Evolutionary conservation across 2,329 filamentous ascomycete genomes (phyloP), one percentile per base, ranked within the genome.

Genomic region (Sclerotiophoma versabilis): DNA sequence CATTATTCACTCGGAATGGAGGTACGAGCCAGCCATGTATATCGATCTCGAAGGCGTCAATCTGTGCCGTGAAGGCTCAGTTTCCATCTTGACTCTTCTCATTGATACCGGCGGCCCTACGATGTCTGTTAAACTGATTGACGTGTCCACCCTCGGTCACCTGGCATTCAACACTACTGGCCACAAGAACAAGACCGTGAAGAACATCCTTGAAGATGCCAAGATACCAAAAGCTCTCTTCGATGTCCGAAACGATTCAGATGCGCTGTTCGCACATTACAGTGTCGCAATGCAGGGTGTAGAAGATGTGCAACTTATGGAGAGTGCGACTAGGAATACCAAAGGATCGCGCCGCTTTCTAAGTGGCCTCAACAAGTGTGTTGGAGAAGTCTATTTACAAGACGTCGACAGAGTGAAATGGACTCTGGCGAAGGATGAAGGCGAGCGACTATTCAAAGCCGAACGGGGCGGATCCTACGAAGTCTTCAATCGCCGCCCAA

Each of bases 171-270:
- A 6, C n/a, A 34, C 32, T 5, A 11, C 32, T 14, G 32, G n/a
- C 5, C 7, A 7, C 5, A 14, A 38, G 9, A 4, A 6, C 9
- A 6, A 12, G 10, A 38, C 17, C 4, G 6, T 22, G 10, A 38
- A 38, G 34, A 23, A 4, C 20, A 38, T 38, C 3, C 64, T 75
- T 2, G 29, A 76, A 53, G 45, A 57, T 6, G 20, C 39, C 27
- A 36, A 57, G 0, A 71, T 73, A 19, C 45, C 62, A 19, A 68
- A 69, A 30, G 64, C 61, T 20, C 66, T 70, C 57, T 71, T 69
- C 58, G 66, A 70, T 37, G 59, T 68, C 5, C 63, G 66, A 4
- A 68, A 69, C 45, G 66, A 69, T 46, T 69, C 68, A 1, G 68
- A 70, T 43, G 66, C 64, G 2, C 32, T 71, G 6, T 66, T 59